Evolutionary conservation across 208 protist genomes (phyloP).

Genomic region (Trypanosoma cruzi): DNA sequence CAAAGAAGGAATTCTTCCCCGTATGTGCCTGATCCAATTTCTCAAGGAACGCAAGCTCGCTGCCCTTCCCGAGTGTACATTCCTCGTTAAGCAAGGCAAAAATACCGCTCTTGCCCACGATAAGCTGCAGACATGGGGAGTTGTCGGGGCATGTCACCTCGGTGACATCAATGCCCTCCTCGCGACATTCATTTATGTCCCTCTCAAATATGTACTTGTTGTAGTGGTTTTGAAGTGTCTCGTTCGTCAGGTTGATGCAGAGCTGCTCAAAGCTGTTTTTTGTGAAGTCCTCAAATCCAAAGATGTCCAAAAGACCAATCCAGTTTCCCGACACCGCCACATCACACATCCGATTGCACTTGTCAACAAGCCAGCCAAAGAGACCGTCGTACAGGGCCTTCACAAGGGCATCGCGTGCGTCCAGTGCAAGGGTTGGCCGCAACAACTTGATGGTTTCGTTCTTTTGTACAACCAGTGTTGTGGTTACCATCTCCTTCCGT

Average conservation of each 20-base stretch:
- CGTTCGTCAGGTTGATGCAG: constrained; percentile 96
- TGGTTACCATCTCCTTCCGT: constrained; percentile 34
- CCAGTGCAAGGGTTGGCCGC: constrained; percentile 38
- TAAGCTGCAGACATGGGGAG: constrained; percentile 77
- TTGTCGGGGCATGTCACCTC: constrained; percentile 80
- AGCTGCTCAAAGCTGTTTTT: constrained; percentile 96
- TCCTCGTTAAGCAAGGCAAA: constrained; percentile 86
- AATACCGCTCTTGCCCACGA: constrained; percentile 75
- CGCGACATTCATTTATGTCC: constrained; percentile 41
- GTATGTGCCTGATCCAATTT: constrained; percentile 46
- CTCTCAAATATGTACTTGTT: constrained; percentile 82
- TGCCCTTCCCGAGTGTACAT: constrained; percentile 64
- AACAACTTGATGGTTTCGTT: constrained; percentile 20
- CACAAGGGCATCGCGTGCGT: constrained; percentile 57
- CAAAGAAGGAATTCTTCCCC: constrained; percentile 34
- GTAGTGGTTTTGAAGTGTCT: constrained; percentile 93
- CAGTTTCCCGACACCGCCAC: constrained; percentile 23
- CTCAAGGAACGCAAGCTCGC: constrained; percentile 49
- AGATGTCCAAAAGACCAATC: constrained; percentile 76
- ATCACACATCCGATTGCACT: constrained; percentile 35
- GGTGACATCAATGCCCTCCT: constrained; percentile 85
- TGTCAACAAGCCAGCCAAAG: constrained; percentile 45
- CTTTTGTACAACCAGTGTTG: constrained; percentile 32
- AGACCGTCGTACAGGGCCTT: constrained; percentile 42
- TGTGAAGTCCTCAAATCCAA: constrained; percentile 80